phyloP scores from a whole-genome alignment of 108 stramenopile species.

The Cyclostephanos tholiformis region DNA sequence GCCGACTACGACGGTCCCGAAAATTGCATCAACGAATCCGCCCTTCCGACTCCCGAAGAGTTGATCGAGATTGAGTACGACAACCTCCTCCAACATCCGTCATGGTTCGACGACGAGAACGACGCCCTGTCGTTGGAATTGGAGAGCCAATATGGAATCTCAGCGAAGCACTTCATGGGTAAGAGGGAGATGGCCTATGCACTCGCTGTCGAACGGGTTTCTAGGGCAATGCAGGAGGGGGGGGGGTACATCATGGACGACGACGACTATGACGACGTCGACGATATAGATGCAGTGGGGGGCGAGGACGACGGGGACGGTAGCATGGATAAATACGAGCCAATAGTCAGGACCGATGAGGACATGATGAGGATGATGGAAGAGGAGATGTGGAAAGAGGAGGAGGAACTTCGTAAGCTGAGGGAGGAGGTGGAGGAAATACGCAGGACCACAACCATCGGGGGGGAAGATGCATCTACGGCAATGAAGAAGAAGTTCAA shows the following conservation, averaged over 20 bases:
- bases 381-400: conserved; percentile 41
- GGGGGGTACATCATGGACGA: conserved; percentile 30
- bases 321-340: conserved; percentile 2
- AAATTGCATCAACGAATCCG: conserved; percentile 6
- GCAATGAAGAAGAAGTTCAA: neutral
- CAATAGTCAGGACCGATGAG: conserved; percentile 30
- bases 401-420: neutral
- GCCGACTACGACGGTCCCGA: conserved; percentile 10
- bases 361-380: conserved; percentile 54
- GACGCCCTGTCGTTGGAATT: conserved; percentile 33
- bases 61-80: conserved; percentile 47
- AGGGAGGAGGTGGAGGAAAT: conserved; percentile 4
- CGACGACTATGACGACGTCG: conserved; percentile 1
- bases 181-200: conserved; percentile 53
- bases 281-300: conserved; percentile 22
- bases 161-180: conserved; percentile 49
- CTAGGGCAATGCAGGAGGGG: conserved; percentile 23
- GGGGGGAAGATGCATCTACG: neutral
- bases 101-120: conserved; percentile 22
- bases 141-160: conserved; percentile 45
- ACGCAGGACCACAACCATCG: neutral
- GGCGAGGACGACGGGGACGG: conserved; percentile 8
- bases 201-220: conserved; percentile 45
- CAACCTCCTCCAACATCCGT: conserved; percentile 15
- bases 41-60: conserved; percentile 31